Conservation (phyloP, 208 protist species). For the Crithidia fasciculata region DNA sequence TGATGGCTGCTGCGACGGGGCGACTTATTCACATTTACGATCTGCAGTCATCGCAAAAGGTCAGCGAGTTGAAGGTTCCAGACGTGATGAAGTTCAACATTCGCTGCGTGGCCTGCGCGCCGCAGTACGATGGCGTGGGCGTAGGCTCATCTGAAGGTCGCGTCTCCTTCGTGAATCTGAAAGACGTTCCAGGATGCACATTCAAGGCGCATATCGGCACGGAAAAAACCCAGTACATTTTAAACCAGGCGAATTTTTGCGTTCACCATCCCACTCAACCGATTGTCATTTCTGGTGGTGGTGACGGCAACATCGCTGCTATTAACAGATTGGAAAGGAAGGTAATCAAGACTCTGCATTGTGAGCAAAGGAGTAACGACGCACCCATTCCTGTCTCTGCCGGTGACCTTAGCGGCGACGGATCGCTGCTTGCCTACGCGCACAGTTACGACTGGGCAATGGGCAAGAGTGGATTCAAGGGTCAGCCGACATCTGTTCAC, state of each 20-base stretch:
- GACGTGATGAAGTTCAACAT: conserved; percentile 75
- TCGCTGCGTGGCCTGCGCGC: conserved; percentile 65
- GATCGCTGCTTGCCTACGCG: conserved; percentile 70
- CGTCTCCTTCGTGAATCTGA: conserved; percentile 60
- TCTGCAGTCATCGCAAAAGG: conserved; percentile 61
- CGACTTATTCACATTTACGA: conserved; percentile 70
- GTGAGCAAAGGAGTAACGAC: conserved; percentile 40
- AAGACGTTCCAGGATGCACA: conserved; percentile 47
- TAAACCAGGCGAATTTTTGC: conserved; percentile 84
- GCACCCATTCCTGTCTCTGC: conserved; percentile 70
- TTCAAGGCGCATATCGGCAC: conserved; percentile 71
- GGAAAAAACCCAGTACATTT: conserved; percentile 43
- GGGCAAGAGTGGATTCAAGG: conserved; percentile 60
- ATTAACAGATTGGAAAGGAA: conserved; percentile 53
- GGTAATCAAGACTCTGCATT: conserved; percentile 35
- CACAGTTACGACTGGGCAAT: conserved; percentile 89
- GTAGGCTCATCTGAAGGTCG: conserved; percentile 79
- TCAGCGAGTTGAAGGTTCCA: conserved; percentile 50
- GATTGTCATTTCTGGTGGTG: conserved; percentile 64
- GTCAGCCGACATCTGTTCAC: conserved; percentile 57
- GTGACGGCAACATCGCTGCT: conserved; percentile 61
- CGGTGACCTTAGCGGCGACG: conserved; percentile 72
- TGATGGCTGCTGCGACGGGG: conserved; percentile 76
- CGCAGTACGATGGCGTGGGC: conserved; percentile 65
- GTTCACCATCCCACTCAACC: conserved; percentile 55